Evolutionary conservation across 2,329 filamentous ascomycete genomes (phyloP).

Genomic region (Colletotrichum orchidophilum): DNA sequence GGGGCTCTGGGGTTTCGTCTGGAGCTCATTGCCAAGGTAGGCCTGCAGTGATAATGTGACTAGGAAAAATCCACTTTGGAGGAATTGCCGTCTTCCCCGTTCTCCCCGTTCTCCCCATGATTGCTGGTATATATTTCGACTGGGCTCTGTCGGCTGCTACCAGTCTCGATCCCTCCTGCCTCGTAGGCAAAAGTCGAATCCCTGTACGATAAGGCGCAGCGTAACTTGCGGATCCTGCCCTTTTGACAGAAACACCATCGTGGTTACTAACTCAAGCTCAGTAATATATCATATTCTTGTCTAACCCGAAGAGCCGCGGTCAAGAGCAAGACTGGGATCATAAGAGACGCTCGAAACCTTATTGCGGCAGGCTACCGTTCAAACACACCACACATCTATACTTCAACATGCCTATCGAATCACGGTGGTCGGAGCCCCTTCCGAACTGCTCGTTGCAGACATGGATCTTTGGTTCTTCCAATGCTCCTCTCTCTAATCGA

Average conservation of each 20-base stretch:
- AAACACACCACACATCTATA: not conserved
- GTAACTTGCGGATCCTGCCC: not conserved
- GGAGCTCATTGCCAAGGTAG: not conserved
- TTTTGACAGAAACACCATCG: no score
- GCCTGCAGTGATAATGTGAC: constrained; percentile 12
- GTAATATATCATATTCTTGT: not conserved
- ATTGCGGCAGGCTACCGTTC: not conserved
- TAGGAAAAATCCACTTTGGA: not conserved
- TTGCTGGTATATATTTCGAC: not conserved
- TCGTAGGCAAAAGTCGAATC: not conserved
- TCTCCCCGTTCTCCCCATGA: not conserved
- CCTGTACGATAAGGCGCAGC: not conserved
- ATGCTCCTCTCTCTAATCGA: constrained; percentile 51
- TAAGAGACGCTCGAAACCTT: constrained; percentile 10
- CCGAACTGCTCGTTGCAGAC: constrained; percentile 61
- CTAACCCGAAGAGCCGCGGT: not conserved
- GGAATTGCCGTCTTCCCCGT: not conserved
- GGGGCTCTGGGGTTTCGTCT: constrained; percentile 15
- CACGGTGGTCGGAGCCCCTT: constrained; percentile 55
- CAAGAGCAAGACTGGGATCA: not conserved
- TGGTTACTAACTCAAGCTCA: constrained; percentile 1
- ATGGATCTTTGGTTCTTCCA: constrained; percentile 64
- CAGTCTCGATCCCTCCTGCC: not conserved
- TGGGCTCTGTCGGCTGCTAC: not conserved
- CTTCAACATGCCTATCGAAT: constrained; percentile 55